Base-by-base conservation (phyloP, 768 basidiomycete genomes). In the Naganishia friedmannii region DNA sequence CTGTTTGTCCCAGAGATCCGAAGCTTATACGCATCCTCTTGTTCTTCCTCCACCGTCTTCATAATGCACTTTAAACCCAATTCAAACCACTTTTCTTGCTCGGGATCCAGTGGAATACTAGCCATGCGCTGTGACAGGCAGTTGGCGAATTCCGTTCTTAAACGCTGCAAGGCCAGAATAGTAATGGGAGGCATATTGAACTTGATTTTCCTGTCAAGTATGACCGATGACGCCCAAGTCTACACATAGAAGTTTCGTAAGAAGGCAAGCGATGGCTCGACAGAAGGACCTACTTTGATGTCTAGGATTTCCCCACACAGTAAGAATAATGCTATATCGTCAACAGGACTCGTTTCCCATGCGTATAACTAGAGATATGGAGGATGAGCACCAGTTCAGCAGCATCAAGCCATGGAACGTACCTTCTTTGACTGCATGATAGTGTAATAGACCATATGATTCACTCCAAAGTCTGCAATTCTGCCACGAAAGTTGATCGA, bases 351-450 rank as follows among this genome's bases (percentile, higher is more conserved):
- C 0, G 90, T 92, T 80, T 98, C 95, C 93, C 93, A 96, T 21
- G 83, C 82, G 68, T 83, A 79, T 23, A 80, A 67, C 72, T 71
- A 48, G 21, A 39, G 8, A 46, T 12, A 54, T 3, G 17, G 8
- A 19, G 45, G 60, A 21, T 34, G n/a, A 45, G 5, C 17, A 31
- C 13, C 17, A 32, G 5, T 39, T 29, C 8, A n/a, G 2, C 55
- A 10, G 21, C 15, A 37, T 10, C 29, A n/a, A 13, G 6, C 8
- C 42, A 21, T 9, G 23, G 19, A 7, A 72, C 72, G 86, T 31
- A 94, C 81, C 78, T 88, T 92, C 82, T 92, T 96, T 8, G 93
- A 94, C 77, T 93, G 92, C 92, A 93, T 94, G 45, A 95, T 83
- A 0, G 92, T 94, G 79, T 93, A 96, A 79, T 93, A 95, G 19